phyloP scores from a whole-genome alignment of 352 stramenopile genomes.

The Phytophthora constricta region DNA sequence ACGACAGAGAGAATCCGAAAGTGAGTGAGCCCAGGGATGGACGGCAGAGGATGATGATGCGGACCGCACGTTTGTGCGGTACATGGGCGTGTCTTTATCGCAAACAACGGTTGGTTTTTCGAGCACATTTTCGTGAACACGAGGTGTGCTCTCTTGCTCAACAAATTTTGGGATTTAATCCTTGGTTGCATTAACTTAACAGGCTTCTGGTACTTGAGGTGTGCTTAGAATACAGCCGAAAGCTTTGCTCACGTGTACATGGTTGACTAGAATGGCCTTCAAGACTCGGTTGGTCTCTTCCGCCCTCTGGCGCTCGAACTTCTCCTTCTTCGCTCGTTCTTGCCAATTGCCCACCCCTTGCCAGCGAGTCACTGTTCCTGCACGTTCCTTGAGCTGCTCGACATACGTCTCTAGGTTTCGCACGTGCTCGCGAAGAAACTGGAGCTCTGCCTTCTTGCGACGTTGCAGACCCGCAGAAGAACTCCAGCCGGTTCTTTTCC shows the following conservation, averaged over 20 bases:
- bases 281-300: conserved; percentile 34
- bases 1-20: neutral
- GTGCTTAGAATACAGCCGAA: neutral
- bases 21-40: neutral
- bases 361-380: neutral
- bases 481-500: conserved; percentile 30
- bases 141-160: too few species aligned
- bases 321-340: conserved; percentile 18
- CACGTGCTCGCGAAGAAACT: conserved; percentile 28
- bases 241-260: conserved; percentile 18
- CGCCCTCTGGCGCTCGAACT: conserved; percentile 19
- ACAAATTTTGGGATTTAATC: too few species aligned
- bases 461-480: conserved; percentile 35
- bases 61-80: conserved; percentile 5
- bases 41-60: conserved; percentile 23
- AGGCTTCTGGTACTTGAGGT: too few species aligned
- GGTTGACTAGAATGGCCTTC: conserved; percentile 15
- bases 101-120: neutral
- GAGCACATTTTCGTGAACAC: too few species aligned
- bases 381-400: conserved; percentile 21
- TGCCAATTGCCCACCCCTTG: conserved; percentile 34
- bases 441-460: conserved; percentile 33
- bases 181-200: too few species aligned
- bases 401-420: conserved; percentile 27
- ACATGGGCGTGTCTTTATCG: neutral